Evolutionary conservation across 202 grass and related monocot genomes (phyloP), one percentile per base, ranked within the genome.

Genomic region (Cymbopogon flexuosus): DNA sequence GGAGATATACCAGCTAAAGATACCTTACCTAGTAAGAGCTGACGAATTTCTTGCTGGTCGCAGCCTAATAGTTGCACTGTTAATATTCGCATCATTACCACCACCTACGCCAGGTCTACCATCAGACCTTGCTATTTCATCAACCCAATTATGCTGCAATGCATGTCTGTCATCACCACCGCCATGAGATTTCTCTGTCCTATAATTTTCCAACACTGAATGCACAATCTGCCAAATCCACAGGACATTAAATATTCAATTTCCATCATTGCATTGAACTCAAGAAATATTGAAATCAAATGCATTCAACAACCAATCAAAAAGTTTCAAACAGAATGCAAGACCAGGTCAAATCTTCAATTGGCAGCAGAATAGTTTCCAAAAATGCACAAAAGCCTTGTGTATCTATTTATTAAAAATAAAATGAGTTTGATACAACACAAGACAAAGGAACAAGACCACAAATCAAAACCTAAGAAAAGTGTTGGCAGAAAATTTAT

Each of bases 121-220:
- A 68, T 99, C 96, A 64, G 80, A 75, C 59, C 96, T 91, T 71
- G 91, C 87, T 89, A 99, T 91, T 91, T 99, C 96, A 90, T 95
- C 87, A 91, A 99, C 96, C 96, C 96, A 99, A 15, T 99, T 99
- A 88, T 99, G 96, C 18, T 91, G 92, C 0, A 88, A 65, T 47
- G 84, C 86, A 77, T 75, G 75, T 87, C 86, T 95, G 27, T 84
- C 88, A 84, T 83, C 88, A 72, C 86, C 85, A 34, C 46, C 84
- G 65, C 75, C 83, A 72, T 31, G 49, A 75, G 72, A 31, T 65
- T 90, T 90, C 34, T 88, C 79, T 45, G 29, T 54, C 60, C 80
- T 91, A 68, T 99, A 93, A 67, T 93, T 93, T 83, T 91, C 92
- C 90, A 99, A 87, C 36, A 95, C 84, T 11, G 85, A 92, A 69